Base-by-base conservation (phyloP, 1,139 yeast genomes). In the Geotrichum macrosporum region DNA sequence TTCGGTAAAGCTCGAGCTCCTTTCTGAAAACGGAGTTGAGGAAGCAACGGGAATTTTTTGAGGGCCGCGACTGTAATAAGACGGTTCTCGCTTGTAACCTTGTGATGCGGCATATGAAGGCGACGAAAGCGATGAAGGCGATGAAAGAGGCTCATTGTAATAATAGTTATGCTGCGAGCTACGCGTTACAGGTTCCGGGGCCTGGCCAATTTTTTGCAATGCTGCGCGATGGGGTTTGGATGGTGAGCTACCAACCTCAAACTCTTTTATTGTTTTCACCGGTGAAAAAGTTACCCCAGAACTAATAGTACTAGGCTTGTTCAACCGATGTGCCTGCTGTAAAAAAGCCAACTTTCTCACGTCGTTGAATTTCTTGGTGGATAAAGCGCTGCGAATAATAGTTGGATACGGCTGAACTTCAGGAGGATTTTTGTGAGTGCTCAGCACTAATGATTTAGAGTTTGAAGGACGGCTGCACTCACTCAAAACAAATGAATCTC, bases 231-330 rank as follows among this genome's bases (percentile, higher is more conserved):
- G n/a, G 32, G 37, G 21, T 15, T 32, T 40, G 10, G 44, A 41
- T n/a, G 38, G 44, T 12, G 38, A 41, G 37, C 44, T 41, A 16
- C 33, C 44, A 9, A 41, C 13, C 18, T 33, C 16, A 22, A 32
- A 41, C 33, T 41, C 38, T 12, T 26, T 33, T 8, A 33, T 33
- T 2, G 44, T 33, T 16, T 41, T 24, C 27, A 33, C 13, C 6
- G 44, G 38, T 5, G 37, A 33, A 16, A 33, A 24, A 6, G 36
- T 16, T 12, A 33, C 44, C 5, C 20, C 19, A 15, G 24, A 9
- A 18, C 15, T 24, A 2, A 34, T n/a, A n/a, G n/a, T n/a, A n/a
- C n/a, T 26, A 5, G 36, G 24, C 8, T 36, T 36, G 31, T 43
- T 43, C 20, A 43, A 19, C 10, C 31, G 29, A 8, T 31, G 36